phyloP scores from a whole-genome alignment of 805 yeast genomes.

The Metschnikowia anglica region DNA sequence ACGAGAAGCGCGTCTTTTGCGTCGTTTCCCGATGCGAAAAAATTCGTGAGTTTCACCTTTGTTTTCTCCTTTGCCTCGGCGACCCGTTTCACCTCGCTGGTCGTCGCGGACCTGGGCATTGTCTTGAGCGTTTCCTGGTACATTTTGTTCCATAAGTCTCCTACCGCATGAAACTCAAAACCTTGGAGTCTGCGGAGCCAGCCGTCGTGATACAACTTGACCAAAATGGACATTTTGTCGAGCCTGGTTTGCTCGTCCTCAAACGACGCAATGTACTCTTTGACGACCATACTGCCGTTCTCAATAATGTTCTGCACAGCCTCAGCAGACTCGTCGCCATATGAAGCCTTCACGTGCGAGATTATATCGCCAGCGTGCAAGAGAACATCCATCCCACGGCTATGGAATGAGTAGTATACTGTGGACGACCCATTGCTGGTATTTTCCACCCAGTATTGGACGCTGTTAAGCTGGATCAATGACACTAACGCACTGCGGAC shows the following conservation, averaged over 20 bases:
- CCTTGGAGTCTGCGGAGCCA: constrained; percentile 37
- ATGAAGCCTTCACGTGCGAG: constrained; percentile 46
- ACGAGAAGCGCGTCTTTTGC: constrained; percentile 27
- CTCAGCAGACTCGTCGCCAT: constrained; percentile 50
- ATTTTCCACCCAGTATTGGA: constrained; percentile 58
- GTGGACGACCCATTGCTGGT: constrained; percentile 20
- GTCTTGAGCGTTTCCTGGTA: constrained; percentile 36
- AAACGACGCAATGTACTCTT: constrained; percentile 41
- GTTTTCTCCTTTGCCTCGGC: constrained; percentile 63
- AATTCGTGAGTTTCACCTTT: constrained; percentile 33
- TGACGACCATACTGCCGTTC: constrained; percentile 61
- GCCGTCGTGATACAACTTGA: constrained; percentile 32
- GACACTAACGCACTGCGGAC: constrained; percentile 71
- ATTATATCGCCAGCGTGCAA: constrained; percentile 79
- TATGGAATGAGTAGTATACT: constrained; percentile 58
- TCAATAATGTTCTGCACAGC: constrained; percentile 69
- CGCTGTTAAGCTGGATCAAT: constrained; percentile 75
- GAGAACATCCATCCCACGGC: constrained; percentile 60
- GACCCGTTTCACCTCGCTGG: constrained; percentile 41
- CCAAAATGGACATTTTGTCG: constrained; percentile 27
- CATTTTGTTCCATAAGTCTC: constrained; percentile 40
- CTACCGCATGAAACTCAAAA: constrained; percentile 34
- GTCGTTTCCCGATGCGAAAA: constrained; percentile 32
- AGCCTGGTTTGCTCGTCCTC: constrained; percentile 23
- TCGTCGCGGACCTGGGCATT: constrained; percentile 37